Evolutionary conservation across 345 rosid species (phyloP).

Genomic region (Stellera chamaejasme): DNA sequence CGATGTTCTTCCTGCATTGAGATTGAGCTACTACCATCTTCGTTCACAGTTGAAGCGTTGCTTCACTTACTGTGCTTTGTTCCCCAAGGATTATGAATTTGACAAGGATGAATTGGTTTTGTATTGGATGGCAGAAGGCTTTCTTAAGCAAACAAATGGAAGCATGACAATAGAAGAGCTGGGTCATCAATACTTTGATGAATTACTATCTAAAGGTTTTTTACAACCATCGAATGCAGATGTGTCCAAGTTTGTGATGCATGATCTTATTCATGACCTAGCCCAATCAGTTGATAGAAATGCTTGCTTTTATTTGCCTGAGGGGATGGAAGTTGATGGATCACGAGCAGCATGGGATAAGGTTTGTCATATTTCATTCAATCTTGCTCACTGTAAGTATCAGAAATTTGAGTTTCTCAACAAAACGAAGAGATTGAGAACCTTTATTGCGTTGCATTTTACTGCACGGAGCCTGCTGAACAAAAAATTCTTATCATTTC

Average conservation of each 20-base stretch:
- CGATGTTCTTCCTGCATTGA: constrained; percentile 3
- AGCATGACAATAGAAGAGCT: constrained; percentile 1
- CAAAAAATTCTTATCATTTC: constrained; percentile 2
- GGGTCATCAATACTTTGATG: constrained; percentile 12
- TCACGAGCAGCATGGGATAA: neutral
- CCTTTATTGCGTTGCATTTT: too few relatives aligned
- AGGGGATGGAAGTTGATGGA: neutral
- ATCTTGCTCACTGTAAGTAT: neutral
- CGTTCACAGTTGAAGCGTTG: constrained; percentile 7
- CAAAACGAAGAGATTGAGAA: constrained; percentile 6
- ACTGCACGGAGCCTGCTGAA: too few relatives aligned
- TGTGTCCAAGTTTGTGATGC: constrained; percentile 16
- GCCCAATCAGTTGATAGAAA: constrained; percentile 14
- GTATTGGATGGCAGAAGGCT: constrained; percentile 14
- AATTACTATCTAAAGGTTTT: constrained; percentile 17
- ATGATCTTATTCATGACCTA: constrained; percentile 22
- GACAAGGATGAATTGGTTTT: constrained; percentile 11
- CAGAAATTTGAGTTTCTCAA: constrained; percentile 6
- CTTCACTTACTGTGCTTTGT: constrained; percentile 12
- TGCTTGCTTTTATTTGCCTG: constrained; percentile 4
- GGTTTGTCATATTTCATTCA: constrained; percentile 11
- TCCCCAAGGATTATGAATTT: constrained; percentile 13
- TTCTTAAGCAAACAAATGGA: constrained; percentile 8
- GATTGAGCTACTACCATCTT: constrained; percentile 14
- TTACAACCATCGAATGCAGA: constrained; percentile 14